Evolutionary conservation across 768 basidiomycete genomes (phyloP).

Genomic region (Amanita molliuscula): DNA sequence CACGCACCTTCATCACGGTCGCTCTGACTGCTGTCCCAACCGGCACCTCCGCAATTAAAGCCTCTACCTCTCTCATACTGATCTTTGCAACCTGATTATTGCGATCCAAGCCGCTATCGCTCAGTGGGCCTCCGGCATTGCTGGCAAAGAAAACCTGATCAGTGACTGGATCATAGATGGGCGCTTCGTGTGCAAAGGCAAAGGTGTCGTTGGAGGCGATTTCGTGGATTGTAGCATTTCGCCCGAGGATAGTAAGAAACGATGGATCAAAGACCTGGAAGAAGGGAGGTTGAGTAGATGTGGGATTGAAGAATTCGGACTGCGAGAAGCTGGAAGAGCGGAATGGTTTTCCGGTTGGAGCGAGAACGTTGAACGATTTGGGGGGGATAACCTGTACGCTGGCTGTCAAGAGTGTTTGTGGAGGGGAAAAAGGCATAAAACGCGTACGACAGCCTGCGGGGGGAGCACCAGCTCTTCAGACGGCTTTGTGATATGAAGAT

Average conservation of each 20-base stretch:
- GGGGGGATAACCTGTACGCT: conserved; percentile 37
- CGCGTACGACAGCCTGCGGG: conserved; percentile 21
- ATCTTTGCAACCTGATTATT: conserved; percentile 59
- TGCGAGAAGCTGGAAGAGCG: conserved; percentile 25
- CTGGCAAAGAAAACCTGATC: conserved; percentile 67
- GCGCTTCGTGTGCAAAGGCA: conserved; percentile 75
- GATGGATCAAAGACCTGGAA: conserved; percentile 40
- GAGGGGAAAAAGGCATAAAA: background rate
- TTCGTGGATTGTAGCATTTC: conserved; percentile 41
- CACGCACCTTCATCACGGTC: conserved; percentile 32
- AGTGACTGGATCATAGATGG: conserved; percentile 55
- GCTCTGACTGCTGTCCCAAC: conserved; percentile 31
- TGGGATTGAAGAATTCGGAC: conserved; percentile 46
- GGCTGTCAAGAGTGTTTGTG: background rate
- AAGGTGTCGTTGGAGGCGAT: conserved; percentile 53
- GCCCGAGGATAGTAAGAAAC: conserved; percentile 55
- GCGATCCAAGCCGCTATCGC: conserved; percentile 51
- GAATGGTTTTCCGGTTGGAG: conserved; percentile 26
- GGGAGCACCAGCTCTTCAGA: conserved; percentile 5
- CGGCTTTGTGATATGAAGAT: too few relatives aligned
- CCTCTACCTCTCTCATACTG: conserved; percentile 43
- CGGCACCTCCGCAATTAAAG: conserved; percentile 25
- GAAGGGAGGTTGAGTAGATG: conserved; percentile 44
- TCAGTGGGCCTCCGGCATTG: conserved; percentile 56
- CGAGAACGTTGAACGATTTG: conserved; percentile 40